Percentiles rank a stretch among this genome's conserved stretches.
phyloP scores from a whole-genome alignment of 345 rosid genomes.

The Iberis pinnata region DNA sequence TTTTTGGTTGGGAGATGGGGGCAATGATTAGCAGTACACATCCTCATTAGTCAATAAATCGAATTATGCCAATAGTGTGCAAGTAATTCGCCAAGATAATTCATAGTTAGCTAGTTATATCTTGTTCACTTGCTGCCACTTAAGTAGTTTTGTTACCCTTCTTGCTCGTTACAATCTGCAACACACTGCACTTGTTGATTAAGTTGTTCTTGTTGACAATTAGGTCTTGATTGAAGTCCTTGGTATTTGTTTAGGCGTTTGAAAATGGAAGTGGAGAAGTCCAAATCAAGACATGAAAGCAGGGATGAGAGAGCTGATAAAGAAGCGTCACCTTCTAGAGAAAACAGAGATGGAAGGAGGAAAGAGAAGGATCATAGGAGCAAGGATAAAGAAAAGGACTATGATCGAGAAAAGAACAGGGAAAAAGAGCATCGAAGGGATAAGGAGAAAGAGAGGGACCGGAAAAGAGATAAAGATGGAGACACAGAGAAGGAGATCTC shows the following conservation, averaged over 20 bases:
- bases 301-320: slow-evolving; percentile 28
- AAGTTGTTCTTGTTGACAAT: background rate
- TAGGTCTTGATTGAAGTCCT: slow-evolving; percentile 17
- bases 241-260: slow-evolving; percentile 9
- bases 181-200: slow-evolving; percentile 1
- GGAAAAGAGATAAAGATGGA: slow-evolving; percentile 36
- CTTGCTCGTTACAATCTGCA: background rate
- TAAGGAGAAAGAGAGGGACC: slow-evolving; percentile 36
- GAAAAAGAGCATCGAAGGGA: slow-evolving; percentile 43
- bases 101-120: no score
- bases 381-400: slow-evolving; percentile 37
- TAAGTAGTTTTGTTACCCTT: background rate
- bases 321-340: slow-evolving; percentile 28
- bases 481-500: slow-evolving; percentile 34
- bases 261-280: slow-evolving; percentile 26
- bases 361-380: slow-evolving; percentile 42
- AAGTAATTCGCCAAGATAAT: background rate
- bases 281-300: slow-evolving; percentile 24
- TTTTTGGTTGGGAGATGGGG: no score
- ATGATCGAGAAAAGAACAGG: slow-evolving; percentile 28
- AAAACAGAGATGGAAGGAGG: slow-evolving; percentile 38
- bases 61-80: background rate
- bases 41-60: no score
- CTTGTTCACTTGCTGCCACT: no score
- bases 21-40: no score